phyloP scores from a whole-genome alignment of 805 yeast genomes.

The Myxozyma monticola region DNA sequence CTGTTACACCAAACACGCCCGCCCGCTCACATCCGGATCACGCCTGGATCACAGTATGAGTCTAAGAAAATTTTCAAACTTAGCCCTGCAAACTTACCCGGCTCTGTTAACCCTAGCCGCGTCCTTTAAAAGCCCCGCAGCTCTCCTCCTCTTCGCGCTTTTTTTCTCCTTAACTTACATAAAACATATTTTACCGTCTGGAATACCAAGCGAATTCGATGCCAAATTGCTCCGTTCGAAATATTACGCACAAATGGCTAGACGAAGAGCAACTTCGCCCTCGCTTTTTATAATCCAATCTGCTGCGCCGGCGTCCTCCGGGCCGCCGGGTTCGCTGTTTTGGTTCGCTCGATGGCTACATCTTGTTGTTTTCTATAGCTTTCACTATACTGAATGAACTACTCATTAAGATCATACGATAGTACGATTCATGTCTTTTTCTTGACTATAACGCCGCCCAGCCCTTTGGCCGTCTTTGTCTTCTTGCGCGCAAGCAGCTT shows the following conservation, averaged over 20 bases:
- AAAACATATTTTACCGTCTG: conserved; percentile 26
- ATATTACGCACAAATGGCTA: conserved; percentile 30
- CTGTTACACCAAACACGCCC: too few relatives aligned
- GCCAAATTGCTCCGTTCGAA: conserved; percentile 20
- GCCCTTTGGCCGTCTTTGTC: not conserved
- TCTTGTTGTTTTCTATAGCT: too few relatives aligned
- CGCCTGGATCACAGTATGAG: too few relatives aligned
- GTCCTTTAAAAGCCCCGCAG: not conserved
- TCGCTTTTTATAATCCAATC: conserved; percentile 26
- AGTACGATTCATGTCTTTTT: conserved; percentile 1
- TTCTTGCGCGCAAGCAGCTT: conserved; percentile 5
- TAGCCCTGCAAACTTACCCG: too few relatives aligned
- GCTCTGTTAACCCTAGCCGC: too few relatives aligned
- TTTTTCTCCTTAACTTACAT: conserved; percentile 17
- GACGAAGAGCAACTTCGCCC: conserved; percentile 25
- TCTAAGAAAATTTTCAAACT: too few relatives aligned
- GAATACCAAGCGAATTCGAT: conserved; percentile 30
- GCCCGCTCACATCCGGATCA: too few relatives aligned
- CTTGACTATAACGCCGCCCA: conserved; percentile 1
- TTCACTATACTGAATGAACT: too few relatives aligned
- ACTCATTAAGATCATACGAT: too few relatives aligned
- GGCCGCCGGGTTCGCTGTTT: conserved; percentile 1
- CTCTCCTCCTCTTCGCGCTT: not conserved
- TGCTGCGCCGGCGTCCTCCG: conserved; percentile 6
- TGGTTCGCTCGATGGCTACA: conserved; percentile 33